Conservation (phyloP, 352 stramenopile species). For the Thalassiosira mediterranea region DNA sequence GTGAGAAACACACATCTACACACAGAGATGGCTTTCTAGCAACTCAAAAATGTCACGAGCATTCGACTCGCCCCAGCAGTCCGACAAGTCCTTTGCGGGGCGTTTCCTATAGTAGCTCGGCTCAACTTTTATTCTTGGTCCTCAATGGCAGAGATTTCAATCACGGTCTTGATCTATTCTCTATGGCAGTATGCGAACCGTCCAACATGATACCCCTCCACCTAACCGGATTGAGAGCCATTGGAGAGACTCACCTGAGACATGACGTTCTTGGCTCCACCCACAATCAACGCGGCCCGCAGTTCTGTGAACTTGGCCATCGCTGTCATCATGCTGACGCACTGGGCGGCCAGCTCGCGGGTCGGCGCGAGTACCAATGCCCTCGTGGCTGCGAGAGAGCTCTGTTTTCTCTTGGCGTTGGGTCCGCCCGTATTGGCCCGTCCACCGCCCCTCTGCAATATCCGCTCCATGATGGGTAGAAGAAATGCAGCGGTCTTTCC, state of each 20-base stretch:
- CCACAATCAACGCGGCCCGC: constrained; percentile 91
- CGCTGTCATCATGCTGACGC: constrained; percentile 91
- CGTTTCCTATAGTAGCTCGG: constrained; percentile 62
- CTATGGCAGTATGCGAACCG: constrained; percentile 60
- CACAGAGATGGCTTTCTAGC: constrained; percentile 21
- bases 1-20: constrained; percentile 1
- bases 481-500: constrained; percentile 99
- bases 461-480: constrained; percentile 95
- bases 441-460: constrained; percentile 89
- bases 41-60: constrained; percentile 75
- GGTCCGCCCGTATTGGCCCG: constrained; percentile 33
- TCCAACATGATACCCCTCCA: constrained; percentile 42
- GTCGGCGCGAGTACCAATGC: constrained; percentile 97
- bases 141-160: constrained; percentile 55
- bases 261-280: too few species aligned
- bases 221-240: too few species aligned
- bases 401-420: constrained; percentile 72
- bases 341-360: constrained; percentile 95
- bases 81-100: constrained; percentile 42
- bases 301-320: constrained; percentile 96
- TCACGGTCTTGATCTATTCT: constrained; percentile 53
- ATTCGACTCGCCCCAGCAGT: constrained; percentile 54
- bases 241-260: too few species aligned
- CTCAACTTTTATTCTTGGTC: constrained; percentile 61
- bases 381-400: constrained; percentile 85